These are phyloP conservation scores for Magnaporthiopsis incrustans DNA, from an alignment of 2,329 filamentous ascomycete species.

Conservation along the genomic window DNA sequence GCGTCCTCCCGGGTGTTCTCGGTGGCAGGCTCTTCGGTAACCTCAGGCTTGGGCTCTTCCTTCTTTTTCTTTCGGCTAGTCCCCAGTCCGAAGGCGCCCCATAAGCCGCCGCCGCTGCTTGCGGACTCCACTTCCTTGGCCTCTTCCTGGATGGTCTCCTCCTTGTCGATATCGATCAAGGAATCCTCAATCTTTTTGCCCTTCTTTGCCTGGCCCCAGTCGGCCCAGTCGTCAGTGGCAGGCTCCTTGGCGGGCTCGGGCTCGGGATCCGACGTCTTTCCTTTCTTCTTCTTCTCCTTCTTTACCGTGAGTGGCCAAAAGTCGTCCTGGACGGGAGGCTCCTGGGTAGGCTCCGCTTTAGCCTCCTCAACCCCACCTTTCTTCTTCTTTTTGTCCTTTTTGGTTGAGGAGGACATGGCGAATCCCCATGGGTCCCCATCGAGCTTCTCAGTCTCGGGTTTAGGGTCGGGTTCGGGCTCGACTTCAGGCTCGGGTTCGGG, in stretches of 20 bases:
- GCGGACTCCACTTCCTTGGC: conserved; percentile 29
- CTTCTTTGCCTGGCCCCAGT: conserved; percentile 13
- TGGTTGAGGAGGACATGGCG: conserved; percentile 31
- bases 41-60: conserved; percentile 4
- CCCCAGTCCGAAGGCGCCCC: not conserved
- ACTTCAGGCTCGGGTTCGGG: conserved; percentile 10
- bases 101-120: not conserved
- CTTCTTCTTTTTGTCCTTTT: conserved; percentile 35
- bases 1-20: conserved; percentile 7
- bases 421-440: conserved; percentile 32
- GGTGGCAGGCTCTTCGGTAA: conserved; percentile 14
- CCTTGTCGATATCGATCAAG: conserved; percentile 37
- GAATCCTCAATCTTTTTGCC: conserved; percentile 25
- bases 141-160: conserved; percentile 17
- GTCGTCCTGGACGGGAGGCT: conserved; percentile 6
- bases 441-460: conserved; percentile 11
- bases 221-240: conserved; percentile 12
- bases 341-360: conserved; percentile 8
- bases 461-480: conserved; percentile 10
- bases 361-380: conserved; percentile 22
- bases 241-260: conserved; percentile 18
- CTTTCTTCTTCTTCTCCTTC: conserved; percentile 22
- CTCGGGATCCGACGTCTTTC: conserved; percentile 14
- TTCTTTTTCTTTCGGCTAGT: conserved; percentile 1
- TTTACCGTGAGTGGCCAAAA: conserved; percentile 11